Evolutionary conservation across 1,284 basidiomycete genomes (phyloP), one percentile per base, ranked within the genome.

Genomic region (Papiliotrema flavescens): DNA sequence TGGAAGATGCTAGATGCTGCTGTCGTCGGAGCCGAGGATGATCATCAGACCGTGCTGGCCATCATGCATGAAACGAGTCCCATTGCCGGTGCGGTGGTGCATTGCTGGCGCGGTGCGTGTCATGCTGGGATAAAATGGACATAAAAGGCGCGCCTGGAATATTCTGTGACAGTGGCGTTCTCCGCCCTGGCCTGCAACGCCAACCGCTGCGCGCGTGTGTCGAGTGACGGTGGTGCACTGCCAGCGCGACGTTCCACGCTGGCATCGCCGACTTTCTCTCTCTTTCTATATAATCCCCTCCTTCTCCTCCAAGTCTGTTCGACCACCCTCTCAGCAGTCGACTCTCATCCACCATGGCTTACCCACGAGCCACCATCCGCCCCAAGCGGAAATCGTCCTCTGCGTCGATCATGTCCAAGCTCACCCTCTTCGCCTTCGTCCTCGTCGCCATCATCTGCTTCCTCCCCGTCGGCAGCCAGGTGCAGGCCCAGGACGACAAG

Each of bases 401-500:
- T 6, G 60, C 63, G 1, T 65, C 68, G 23, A 46, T 73, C 51
- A 54, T 69, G 54, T 67, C 65, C 11, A 75, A 72, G 47, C 55
- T 78, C 62, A 66, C 72, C 44, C 58, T 77, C 54, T 57, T 74
- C 56, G 69, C 67, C 45, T 67, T 73, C 53, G 72, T 75, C 56
- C 65, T 78, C 57, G 57, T 76, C 57, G 75, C 76, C 46, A 58
- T 77, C 61, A 54, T 78, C 64, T 73, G 73, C 61, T 71, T 77
- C 65, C 55, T 75, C 26, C 74, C 76, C 34, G 64, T 63, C 17
- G 64, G 64, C 28, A 58, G 53, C 55, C 53, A 63, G 41, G 71
- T 70, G 28, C 61, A 60, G 47, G 74, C 71, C 28, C 62, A 69
- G 54, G 75, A 73, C 36, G 66, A 74, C 53, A 74, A 76, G 51